A percentile compares a stretch with the other conserved stretches of the same genome.
Evolutionary conservation across 164 flowering plant genomes (phyloP).

Genomic region (Brasenia schreberi): DNA sequence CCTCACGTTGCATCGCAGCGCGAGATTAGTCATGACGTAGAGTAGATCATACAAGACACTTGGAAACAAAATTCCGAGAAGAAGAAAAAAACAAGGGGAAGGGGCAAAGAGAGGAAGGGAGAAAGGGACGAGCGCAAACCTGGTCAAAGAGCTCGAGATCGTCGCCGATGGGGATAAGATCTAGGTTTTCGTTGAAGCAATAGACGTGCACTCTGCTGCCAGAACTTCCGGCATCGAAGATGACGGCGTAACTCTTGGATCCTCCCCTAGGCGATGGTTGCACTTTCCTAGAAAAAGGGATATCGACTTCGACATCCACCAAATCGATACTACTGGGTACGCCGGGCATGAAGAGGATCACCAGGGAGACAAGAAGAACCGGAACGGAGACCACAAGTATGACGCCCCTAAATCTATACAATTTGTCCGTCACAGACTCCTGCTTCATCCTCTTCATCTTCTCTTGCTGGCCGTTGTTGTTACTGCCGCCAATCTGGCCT

Average conservation of each 20-base stretch:
- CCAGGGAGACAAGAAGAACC: conserved; percentile 42
- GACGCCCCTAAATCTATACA: conserved; percentile 42
- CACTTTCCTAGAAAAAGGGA: conserved; percentile 14
- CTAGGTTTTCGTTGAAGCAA: conserved; percentile 56
- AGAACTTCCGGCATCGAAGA: conserved; percentile 96
- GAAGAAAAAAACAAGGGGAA: too few species aligned
- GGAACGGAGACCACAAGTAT: conserved; percentile 57
- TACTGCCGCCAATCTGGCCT: conserved; percentile 10
- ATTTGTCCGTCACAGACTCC: conserved; percentile 47
- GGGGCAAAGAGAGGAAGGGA: too few species aligned
- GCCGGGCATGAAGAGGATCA: conserved; percentile 57
- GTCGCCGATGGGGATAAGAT: conserved; percentile 71
- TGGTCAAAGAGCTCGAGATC: conserved; percentile 77
- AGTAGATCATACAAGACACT: too few species aligned
- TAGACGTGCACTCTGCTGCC: conserved; percentile 91
- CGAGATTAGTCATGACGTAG: too few species aligned
- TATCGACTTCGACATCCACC: conserved; percentile 3
- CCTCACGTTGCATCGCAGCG: too few species aligned
- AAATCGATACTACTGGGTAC: conserved; percentile 11
- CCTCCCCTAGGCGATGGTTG: conserved; percentile 8
- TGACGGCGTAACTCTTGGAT: conserved; percentile 47
- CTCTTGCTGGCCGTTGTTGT: conserved; percentile 13
- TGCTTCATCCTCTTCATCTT: conserved; percentile 29
- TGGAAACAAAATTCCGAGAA: too few species aligned
- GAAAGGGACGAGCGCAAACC: conserved; percentile 18